These are phyloP conservation scores for Linaria vulgaris DNA, from an alignment of 257 asterid genomes.

Conservation along the genomic window DNA sequence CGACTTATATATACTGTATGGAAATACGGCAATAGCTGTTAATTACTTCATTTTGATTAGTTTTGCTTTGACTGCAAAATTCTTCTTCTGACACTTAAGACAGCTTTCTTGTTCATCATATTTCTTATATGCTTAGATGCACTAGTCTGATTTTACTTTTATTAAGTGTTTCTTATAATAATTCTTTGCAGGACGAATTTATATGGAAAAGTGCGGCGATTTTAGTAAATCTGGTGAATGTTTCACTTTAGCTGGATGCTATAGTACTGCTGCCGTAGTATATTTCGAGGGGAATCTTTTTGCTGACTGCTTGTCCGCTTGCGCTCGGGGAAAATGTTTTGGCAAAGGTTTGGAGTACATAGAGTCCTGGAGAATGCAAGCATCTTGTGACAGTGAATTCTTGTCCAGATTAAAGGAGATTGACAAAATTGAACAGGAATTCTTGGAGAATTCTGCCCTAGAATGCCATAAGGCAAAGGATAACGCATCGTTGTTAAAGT, in stretches of 20 bases:
- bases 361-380: constrained; percentile 50
- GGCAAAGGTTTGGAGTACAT: constrained; percentile 48
- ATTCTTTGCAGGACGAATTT: constrained; percentile 43
- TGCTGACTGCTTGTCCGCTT: constrained; percentile 48
- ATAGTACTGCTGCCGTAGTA: constrained; percentile 43
- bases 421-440: constrained; percentile 39
- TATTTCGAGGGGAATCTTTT: constrained; percentile 46
- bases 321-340: constrained; percentile 43
- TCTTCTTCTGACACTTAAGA: too few relatives aligned
- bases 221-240: constrained; percentile 62
- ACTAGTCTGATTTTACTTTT: too few relatives aligned
- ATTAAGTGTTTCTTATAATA: background rate
- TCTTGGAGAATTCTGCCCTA: constrained; percentile 43
- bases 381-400: constrained; percentile 13
- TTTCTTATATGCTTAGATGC: too few relatives aligned
- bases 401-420: constrained; percentile 25
- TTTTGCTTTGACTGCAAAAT: too few relatives aligned
- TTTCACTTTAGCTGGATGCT: constrained; percentile 47
- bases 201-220: constrained; percentile 50
- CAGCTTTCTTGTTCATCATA: too few relatives aligned
- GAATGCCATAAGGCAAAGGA: constrained; percentile 34
- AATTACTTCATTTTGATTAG: too few relatives aligned
- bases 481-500: constrained; percentile 42
- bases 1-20: background rate
- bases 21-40: background rate